Conservation (phyloP, 345 rosid species). For the Arabidopsis suecica region DNA sequence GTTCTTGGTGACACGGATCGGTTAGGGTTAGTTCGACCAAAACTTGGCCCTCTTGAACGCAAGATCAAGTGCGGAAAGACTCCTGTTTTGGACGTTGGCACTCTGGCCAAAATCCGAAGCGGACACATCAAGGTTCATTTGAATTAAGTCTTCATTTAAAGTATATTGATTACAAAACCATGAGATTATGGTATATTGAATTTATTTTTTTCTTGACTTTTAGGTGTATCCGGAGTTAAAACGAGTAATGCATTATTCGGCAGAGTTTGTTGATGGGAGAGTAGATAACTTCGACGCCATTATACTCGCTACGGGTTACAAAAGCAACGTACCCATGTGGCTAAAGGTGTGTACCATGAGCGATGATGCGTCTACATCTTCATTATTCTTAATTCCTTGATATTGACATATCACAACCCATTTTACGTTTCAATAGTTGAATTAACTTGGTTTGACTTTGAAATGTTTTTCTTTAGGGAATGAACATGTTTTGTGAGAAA, state of each 20-base stretch:
- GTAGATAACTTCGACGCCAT: slow-evolving; percentile 69
- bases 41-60: slow-evolving; percentile 79
- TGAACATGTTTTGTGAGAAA: slow-evolving; percentile 62
- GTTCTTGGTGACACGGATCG: slow-evolving; percentile 68
- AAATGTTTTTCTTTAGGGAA: slow-evolving; percentile 50
- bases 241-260: slow-evolving; percentile 53
- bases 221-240: slow-evolving; percentile 71
- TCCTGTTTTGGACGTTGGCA: slow-evolving; percentile 84
- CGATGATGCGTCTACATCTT: slow-evolving; percentile 39
- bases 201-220: not conserved
- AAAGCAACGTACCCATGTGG: slow-evolving; percentile 83
- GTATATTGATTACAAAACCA: not conserved
- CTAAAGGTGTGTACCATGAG: slow-evolving; percentile 61
- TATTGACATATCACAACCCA: not conserved
- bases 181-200: not conserved
- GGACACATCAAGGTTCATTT: slow-evolving; percentile 75
- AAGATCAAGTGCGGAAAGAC: slow-evolving; percentile 76
- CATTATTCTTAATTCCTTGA: slow-evolving; percentile 38
- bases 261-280: slow-evolving; percentile 79
- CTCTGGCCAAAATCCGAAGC: slow-evolving; percentile 66
- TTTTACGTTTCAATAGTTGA: slow-evolving; percentile 10
- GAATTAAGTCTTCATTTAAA: not conserved
- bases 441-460: slow-evolving; percentile 11
- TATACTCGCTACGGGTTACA: slow-evolving; percentile 87
- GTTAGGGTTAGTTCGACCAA: slow-evolving; percentile 68